Percentiles rank a stretch among this genome's conserved stretches.
phyloP scores from a whole-genome alignment of 164 flowering plant genomes.

The Umbilicus rupestris region DNA sequence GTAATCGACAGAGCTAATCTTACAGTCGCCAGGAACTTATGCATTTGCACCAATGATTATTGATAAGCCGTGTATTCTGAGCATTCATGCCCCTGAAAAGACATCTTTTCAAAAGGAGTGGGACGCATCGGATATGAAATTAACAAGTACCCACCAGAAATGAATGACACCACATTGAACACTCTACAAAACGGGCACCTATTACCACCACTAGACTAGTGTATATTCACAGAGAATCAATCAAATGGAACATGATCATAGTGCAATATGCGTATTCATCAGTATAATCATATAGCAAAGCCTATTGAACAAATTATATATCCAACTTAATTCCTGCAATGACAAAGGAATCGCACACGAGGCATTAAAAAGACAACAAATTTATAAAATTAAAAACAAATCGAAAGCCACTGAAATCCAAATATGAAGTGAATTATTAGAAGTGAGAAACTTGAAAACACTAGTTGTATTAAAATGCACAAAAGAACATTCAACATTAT shows the following conservation, averaged over 20 bases:
- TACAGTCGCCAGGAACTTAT: too few relatives aligned
- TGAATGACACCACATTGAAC: too few relatives aligned
- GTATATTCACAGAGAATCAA: neutral
- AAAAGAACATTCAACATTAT: slow-evolving; percentile 2
- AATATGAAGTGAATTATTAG: neutral
- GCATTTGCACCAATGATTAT: too few relatives aligned
- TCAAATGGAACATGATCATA: neutral
- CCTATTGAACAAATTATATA: neutral
- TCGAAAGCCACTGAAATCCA: neutral
- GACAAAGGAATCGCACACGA: neutral
- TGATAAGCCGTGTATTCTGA: too few relatives aligned
- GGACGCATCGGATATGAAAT: too few relatives aligned
- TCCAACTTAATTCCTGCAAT: neutral
- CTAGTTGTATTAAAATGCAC: neutral
- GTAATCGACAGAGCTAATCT: too few relatives aligned
- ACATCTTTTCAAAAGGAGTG: too few relatives aligned
- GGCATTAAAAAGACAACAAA: neutral
- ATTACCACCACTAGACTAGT: too few relatives aligned
- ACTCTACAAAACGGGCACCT: too few relatives aligned
- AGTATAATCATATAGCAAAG: neutral
- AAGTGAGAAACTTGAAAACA: neutral
- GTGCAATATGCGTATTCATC: neutral
- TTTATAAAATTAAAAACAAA: too few relatives aligned
- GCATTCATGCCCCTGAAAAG: too few relatives aligned
- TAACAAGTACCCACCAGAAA: too few relatives aligned